phyloP scores from a whole-genome alignment of 805 yeast genomes.

The Hanseniaspora occidentalis region DNA sequence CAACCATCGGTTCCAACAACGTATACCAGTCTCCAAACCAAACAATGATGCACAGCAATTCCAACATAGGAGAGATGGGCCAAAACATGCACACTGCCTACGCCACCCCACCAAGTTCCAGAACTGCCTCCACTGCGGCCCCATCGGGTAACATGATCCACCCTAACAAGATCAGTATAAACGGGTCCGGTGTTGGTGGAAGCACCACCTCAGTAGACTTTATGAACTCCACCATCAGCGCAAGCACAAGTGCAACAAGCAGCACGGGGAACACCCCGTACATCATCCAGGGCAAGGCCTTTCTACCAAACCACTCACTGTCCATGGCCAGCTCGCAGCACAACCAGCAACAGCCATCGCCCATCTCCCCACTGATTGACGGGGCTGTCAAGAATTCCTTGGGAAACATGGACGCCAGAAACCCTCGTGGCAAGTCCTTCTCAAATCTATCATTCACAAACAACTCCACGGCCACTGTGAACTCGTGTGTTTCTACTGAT shows the following conservation, averaged over 20 bases:
- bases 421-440: too few relatives aligned
- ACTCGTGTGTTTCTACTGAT: background rate
- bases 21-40: too few relatives aligned
- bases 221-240: background rate
- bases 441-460: too few relatives aligned
- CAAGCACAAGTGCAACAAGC: background rate
- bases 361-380: constrained; percentile 22
- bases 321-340: background rate
- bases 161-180: too few relatives aligned
- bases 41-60: background rate
- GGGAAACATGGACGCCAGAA: too few relatives aligned
- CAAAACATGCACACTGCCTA: constrained; percentile 16
- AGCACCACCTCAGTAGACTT: background rate
- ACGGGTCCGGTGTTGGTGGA: too few relatives aligned
- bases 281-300: constrained; percentile 2
- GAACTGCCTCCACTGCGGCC: background rate
- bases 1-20: too few relatives aligned
- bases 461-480: too few relatives aligned
- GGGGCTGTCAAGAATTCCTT: constrained; percentile 19
- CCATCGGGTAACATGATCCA: too few relatives aligned
- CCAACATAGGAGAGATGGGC: constrained; percentile 4
- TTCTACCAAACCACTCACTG: constrained; percentile 2
- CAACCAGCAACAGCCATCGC: constrained; percentile 16
- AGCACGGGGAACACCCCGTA: background rate
- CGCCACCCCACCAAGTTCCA: constrained; percentile 9